Evolutionary conservation across 768 basidiomycete species (phyloP), one percentile per base, ranked within the genome.

Genomic region (Tylopilus sp.): DNA sequence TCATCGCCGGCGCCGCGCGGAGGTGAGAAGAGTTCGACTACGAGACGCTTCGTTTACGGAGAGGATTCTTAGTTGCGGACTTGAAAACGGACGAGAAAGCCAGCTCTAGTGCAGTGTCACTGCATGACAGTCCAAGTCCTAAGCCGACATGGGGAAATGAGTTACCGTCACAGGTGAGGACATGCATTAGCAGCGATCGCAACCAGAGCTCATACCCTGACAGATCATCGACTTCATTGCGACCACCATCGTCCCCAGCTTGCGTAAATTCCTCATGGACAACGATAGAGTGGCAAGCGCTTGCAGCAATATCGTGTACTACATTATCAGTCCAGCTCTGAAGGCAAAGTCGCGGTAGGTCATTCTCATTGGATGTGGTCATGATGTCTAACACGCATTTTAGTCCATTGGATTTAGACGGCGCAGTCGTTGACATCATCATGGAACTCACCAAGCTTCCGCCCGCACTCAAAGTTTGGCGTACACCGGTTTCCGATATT

Each of bases 261-360:
- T 96, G 50, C 83, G 92, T 19, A 82, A 79, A 58, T 85, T 97
- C 67, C 72, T 96, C 48, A 73, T 86, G 58, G 96, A 98, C 57
- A 81, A 82, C 33, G 96, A 98, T 71, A 91, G 85, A 70, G 79
- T 94, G 19, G 72, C 82, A 12, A 77, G 82, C n/a, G 79, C 84
- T 7, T 95, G 91, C 68, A 87, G 77, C 51, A 92, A 89, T 61
- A 83, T 98, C 38, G 77, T 90, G 17, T 89, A 92, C 60, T 91
- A 92, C 61, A 81, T 96, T 38, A 77, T 96, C 29, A 82, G 78
- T 36, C 92, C 95, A 1, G 82, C 86, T 1, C 76, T 96, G 74
- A 89, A 89, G 67, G 82, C 83, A 25, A 87, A 86, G 63, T 70
- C 84, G 31, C 86, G 81, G 92, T 92, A 60, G 52, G 76, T 56